Percentiles rank a stretch among this genome's conserved stretches.
phyloP scores from a whole-genome alignment of 257 asterid genomes.

The Orobanche coerulescens region DNA sequence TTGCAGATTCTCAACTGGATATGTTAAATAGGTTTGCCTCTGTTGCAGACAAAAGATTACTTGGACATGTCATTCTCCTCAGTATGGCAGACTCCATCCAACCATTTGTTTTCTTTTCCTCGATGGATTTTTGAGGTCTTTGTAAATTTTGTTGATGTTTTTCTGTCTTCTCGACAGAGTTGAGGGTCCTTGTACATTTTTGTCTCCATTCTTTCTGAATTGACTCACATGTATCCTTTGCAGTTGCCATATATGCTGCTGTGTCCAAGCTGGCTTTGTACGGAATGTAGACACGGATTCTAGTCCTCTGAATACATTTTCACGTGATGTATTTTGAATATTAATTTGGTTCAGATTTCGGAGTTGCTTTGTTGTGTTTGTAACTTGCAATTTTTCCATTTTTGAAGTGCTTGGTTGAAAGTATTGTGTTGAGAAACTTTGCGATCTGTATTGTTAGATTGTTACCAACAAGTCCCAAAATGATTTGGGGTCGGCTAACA shows the following conservation, averaged over 20 bases:
- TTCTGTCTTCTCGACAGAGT: not conserved
- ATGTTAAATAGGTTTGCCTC: not conserved
- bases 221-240: conserved; percentile 15
- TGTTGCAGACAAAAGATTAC: not conserved
- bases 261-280: conserved; percentile 25
- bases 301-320: conserved; percentile 18
- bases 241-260: conserved; percentile 21
- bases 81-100: not conserved
- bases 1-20: conserved; percentile 17
- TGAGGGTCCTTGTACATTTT: conserved; percentile 27
- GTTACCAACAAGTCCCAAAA: no score
- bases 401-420: not conserved
- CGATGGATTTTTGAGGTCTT: not conserved
- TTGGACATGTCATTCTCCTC: conserved; percentile 4
- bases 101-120: conserved; percentile 1
- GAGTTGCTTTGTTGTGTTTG: not conserved
- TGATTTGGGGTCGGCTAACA: no score
- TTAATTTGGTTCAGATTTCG: conserved; percentile 5
- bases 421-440: not conserved
- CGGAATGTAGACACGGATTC: conserved; percentile 17
- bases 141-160: conserved; percentile 2
- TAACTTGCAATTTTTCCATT: not conserved
- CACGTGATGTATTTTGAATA: conserved; percentile 23
- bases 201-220: conserved; percentile 31
- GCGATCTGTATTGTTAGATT: conserved; percentile 8